Conservation (phyloP, 768 basidiomycete genomes). For the Paxillus rubicundulus region DNA sequence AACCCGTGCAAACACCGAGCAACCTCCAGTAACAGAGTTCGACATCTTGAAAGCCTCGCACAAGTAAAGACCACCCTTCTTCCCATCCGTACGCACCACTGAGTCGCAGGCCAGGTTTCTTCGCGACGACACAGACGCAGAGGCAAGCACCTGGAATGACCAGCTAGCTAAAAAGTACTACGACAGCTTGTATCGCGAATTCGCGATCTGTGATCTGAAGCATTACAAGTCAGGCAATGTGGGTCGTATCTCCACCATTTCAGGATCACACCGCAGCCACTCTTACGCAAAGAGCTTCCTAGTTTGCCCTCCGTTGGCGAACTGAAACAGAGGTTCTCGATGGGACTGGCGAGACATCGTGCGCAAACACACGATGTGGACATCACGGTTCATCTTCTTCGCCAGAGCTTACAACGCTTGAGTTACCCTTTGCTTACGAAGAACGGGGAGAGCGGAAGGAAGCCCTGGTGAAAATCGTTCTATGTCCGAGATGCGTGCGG, state of each 20-base stretch:
- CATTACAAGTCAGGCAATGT: conserved; percentile 94
- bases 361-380: conserved; percentile 84
- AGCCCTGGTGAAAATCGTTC: conserved; percentile 87
- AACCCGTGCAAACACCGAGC: background rate
- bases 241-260: conserved; percentile 21
- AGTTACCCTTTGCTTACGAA: conserved; percentile 86
- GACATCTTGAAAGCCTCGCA: conserved; percentile 75
- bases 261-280: background rate
- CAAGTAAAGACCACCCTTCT: conserved; percentile 40
- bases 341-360: conserved; percentile 82
- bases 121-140: conserved; percentile 45
- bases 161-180: conserved; percentile 89
- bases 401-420: conserved; percentile 64
- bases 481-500: conserved; percentile 74
- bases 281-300: background rate
- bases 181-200: conserved; percentile 84
- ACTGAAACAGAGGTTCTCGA: conserved; percentile 88
- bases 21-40: conserved; percentile 49
- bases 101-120: conserved; percentile 57
- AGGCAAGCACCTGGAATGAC: conserved; percentile 57
- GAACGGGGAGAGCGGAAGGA: conserved; percentile 75
- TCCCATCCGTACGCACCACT: background rate
- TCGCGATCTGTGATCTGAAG: conserved; percentile 88
- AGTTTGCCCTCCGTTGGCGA: conserved; percentile 93
- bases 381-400: conserved; percentile 45